Percentiles rank a stretch among this genome's conserved stretches.
These are phyloP conservation scores for Didymella glomerata DNA, from an alignment of 2,329 filamentous ascomycete species.

Conservation along the genomic window DNA sequence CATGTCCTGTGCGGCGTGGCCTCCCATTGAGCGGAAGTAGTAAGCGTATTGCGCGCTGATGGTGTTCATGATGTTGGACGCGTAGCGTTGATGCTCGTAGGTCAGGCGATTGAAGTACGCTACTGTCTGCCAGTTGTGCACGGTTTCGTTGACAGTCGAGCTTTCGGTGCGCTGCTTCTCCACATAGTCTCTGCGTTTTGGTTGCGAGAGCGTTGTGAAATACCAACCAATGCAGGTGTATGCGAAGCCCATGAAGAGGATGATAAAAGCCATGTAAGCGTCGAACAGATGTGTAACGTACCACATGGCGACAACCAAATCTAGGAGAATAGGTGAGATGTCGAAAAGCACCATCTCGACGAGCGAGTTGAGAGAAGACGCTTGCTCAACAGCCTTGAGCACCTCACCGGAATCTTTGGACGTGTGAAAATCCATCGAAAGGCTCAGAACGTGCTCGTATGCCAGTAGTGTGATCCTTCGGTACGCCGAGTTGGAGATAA, in stretches of 20 bases:
- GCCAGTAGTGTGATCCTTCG: constrained; percentile 66
- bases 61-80: constrained; percentile 49
- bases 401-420: constrained; percentile 71
- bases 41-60: constrained; percentile 47
- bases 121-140: constrained; percentile 69
- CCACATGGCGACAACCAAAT: constrained; percentile 67
- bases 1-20: constrained; percentile 55
- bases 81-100: constrained; percentile 63
- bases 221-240: constrained; percentile 63
- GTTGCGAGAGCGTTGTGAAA: constrained; percentile 53
- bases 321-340: constrained; percentile 68
- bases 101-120: constrained; percentile 65
- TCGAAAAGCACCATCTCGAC: constrained; percentile 68
- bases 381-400: constrained; percentile 71
- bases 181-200: constrained; percentile 52
- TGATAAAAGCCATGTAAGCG: constrained; percentile 56
- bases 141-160: constrained; percentile 65
- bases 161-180: constrained; percentile 60
- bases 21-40: constrained; percentile 43
- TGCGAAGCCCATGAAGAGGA: constrained; percentile 50
- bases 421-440: constrained; percentile 76
- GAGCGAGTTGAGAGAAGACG: constrained; percentile 65
- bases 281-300: constrained; percentile 71
- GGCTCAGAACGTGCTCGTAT: constrained; percentile 72
- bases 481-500: constrained; percentile 66